Evolutionary conservation across 345 rosid genomes (phyloP).

Genomic region (Hypericum androsaemum): DNA sequence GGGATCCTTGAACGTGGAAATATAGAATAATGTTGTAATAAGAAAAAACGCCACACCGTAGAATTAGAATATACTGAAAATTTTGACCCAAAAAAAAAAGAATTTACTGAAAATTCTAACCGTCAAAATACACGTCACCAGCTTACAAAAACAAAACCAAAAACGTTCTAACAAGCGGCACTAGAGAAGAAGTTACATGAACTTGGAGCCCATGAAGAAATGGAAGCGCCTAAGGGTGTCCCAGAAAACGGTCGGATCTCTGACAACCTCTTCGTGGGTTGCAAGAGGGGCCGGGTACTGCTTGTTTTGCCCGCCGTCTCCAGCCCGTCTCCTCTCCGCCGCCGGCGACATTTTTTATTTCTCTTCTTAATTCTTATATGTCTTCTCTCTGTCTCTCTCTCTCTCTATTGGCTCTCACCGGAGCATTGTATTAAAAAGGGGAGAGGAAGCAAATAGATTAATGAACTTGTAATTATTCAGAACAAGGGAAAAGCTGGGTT

Average conservation of each 20-base stretch:
- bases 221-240: conserved; percentile 89
- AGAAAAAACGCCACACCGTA: not conserved
- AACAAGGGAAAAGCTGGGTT: too few relatives aligned
- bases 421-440: too few relatives aligned
- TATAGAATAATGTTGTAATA: not conserved
- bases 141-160: not conserved
- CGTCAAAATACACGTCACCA: not conserved
- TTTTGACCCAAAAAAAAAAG: not conserved
- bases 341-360: conserved; percentile 31
- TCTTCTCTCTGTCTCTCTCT: too few relatives aligned
- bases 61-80: not conserved
- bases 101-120: not conserved
- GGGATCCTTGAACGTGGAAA: conserved; percentile 53
- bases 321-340: conserved; percentile 15
- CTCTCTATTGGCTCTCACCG: too few relatives aligned
- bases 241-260: conserved; percentile 51
- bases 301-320: conserved; percentile 18
- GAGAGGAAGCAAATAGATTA: too few relatives aligned
- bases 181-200: conserved; percentile 40
- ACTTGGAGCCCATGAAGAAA: conserved; percentile 65
- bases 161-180: too few relatives aligned
- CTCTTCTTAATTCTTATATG: too few relatives aligned
- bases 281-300: conserved; percentile 62
- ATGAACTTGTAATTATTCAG: too few relatives aligned
- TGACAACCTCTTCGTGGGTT: conserved; percentile 43